Percentiles rank a stretch among this genome's conserved stretches.
These are phyloP conservation scores for Neofusicoccum parvum DNA, from an alignment of 2,329 filamentous ascomycete species.

Conservation along the genomic window DNA sequence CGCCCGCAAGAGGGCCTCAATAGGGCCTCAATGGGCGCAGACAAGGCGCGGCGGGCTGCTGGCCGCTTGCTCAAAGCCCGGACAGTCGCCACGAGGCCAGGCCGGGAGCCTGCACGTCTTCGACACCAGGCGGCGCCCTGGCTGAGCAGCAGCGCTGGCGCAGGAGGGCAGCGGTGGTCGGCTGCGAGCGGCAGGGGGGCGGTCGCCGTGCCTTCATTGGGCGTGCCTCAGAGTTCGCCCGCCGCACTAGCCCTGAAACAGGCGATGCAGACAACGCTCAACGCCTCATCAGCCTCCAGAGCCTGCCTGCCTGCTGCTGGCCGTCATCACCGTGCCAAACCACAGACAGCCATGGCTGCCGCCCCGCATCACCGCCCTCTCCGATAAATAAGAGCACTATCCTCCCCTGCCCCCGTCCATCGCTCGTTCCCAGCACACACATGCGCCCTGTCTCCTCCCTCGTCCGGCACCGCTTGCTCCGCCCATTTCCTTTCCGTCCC, in stretches of 20 bases:
- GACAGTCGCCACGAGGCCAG: no score
- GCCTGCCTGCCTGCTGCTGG: neutral
- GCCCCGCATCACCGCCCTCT: neutral
- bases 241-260: constrained; percentile 7
- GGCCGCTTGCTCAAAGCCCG: neutral
- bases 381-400: neutral
- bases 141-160: no score
- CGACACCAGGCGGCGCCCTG: no score
- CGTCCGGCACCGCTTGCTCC: neutral
- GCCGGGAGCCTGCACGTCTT: no score
- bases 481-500: neutral
- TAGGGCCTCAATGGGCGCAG: neutral
- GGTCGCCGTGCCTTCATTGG: no score
- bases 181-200: no score
- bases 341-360: neutral
- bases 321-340: neutral
- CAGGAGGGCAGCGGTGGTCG: no score
- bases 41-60: neutral
- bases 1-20: constrained; percentile 1
- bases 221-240: no score
- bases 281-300: neutral
- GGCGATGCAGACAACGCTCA: neutral
- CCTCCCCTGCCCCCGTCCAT: neutral
- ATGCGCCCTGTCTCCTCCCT: neutral
- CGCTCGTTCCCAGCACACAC: neutral